Percentiles rank a stretch among this genome's conserved stretches.
These are phyloP conservation scores for Albophoma yamanashiensis DNA, from an alignment of 2,329 filamentous ascomycete genomes.

Conservation along the genomic window DNA sequence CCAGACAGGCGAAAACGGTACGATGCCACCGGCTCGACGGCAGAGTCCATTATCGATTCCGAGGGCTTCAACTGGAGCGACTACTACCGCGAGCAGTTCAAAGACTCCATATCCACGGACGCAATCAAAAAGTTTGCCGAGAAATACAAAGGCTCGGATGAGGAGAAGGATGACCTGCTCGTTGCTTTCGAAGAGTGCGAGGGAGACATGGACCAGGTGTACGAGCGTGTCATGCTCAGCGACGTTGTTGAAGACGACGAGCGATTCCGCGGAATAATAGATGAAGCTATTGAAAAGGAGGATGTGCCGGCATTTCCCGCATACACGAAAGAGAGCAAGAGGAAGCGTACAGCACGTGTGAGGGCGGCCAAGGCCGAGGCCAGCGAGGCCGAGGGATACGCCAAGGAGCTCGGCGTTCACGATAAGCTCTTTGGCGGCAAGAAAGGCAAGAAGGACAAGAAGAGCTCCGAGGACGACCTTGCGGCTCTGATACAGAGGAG, in stretches of 20 bases:
- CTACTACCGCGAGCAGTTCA: slow-evolving; percentile 80
- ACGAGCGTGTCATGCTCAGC: slow-evolving; percentile 78
- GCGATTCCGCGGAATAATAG: slow-evolving; percentile 70
- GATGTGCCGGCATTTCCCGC: slow-evolving; percentile 55
- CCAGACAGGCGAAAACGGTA: slow-evolving; percentile 71
- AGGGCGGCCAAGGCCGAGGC: slow-evolving; percentile 57
- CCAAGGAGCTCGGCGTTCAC: slow-evolving; percentile 63
- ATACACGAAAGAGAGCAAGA: slow-evolving; percentile 66
- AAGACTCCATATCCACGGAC: slow-evolving; percentile 61
- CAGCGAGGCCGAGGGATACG: slow-evolving; percentile 62
- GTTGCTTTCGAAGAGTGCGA: slow-evolving; percentile 61
- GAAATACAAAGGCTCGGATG: slow-evolving; percentile 75
- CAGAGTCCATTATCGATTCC: slow-evolving; percentile 66
- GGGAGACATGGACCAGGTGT: slow-evolving; percentile 69
- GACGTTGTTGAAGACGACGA: slow-evolving; percentile 76
- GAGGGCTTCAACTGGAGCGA: slow-evolving; percentile 83
- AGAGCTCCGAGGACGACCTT: slow-evolving; percentile 41
- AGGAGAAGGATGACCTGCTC: slow-evolving; percentile 72
- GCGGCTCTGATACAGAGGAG: slow-evolving; percentile 66
- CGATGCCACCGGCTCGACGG: slow-evolving; percentile 81
- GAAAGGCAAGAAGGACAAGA: slow-evolving; percentile 33
- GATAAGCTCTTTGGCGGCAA: slow-evolving; percentile 53
- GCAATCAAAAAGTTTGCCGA: slow-evolving; percentile 66
- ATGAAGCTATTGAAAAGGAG: slow-evolving; percentile 62
- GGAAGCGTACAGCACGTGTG: slow-evolving; percentile 45